A percentile compares a stretch with the other conserved stretches of the same genome.
phyloP scores from a whole-genome alignment of 352 stramenopile species.

The Globisporangium lucens region DNA sequence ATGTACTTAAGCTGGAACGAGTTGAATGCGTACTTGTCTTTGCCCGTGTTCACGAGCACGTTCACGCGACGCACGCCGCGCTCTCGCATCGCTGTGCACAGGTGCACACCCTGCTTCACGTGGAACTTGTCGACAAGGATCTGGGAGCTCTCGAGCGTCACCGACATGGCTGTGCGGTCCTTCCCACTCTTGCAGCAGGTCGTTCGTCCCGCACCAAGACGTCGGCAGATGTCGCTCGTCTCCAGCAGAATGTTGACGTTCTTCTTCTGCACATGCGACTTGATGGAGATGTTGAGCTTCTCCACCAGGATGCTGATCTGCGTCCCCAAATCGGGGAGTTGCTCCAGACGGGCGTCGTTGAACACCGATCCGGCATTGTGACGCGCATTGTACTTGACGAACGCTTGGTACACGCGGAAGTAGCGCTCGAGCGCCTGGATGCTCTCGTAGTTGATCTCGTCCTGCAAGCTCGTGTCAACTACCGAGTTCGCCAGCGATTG shows the following conservation, averaged over 20 bases:
- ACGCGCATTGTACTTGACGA: constrained; percentile 36
- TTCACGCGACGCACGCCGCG: constrained; percentile 81
- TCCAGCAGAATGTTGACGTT: constrained; percentile 85
- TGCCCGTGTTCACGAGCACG: constrained; percentile 84
- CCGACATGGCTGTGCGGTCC: constrained; percentile 97
- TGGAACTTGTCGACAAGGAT: constrained; percentile 88
- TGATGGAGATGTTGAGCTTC: constrained; percentile 52
- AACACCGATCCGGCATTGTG: constrained; percentile 15
- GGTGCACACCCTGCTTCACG: constrained; percentile 80
- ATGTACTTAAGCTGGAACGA: constrained; percentile 97
- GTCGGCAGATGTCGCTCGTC: constrained; percentile 87
- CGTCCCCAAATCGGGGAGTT: constrained; percentile 49
- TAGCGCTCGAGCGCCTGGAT: constrained; percentile 65
- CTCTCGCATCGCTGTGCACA: constrained; percentile 85
- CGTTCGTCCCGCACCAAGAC: constrained; percentile 87
- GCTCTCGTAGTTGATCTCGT: constrained; percentile 84
- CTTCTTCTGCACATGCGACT: constrained; percentile 79
- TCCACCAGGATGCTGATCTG: constrained; percentile 57
- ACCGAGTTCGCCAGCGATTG: constrained; percentile 90
- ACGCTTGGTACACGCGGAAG: constrained; percentile 72
- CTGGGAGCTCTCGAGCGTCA: constrained; percentile 94
- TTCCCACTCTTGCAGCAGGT: constrained; percentile 98
- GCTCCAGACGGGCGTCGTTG: constrained; percentile 23
- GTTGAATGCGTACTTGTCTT: constrained; percentile 97
- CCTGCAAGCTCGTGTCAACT: constrained; percentile 76